Percentiles rank a stretch among this genome's conserved stretches.
Conservation (phyloP, 169 alveolate genomes). For the Plasmodium relictum region DNA sequence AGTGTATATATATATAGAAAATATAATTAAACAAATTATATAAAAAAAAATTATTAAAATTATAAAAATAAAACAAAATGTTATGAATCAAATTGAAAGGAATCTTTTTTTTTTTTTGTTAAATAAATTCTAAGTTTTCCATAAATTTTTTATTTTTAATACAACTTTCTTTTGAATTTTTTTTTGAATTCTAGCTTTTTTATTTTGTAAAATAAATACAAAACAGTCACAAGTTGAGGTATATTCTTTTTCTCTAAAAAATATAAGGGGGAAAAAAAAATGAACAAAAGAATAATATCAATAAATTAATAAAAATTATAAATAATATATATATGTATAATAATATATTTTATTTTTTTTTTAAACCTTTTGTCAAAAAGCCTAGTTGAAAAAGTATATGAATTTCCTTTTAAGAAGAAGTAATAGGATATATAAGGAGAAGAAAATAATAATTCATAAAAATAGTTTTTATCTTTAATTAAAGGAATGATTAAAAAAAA, state of each 20-base stretch:
- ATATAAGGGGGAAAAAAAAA: conserved; percentile 14
- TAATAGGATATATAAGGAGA: conserved; percentile 44
- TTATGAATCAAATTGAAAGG: too few species aligned
- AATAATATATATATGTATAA: conserved; percentile 1
- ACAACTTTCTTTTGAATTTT: conserved; percentile 23
- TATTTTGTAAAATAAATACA: conserved; percentile 78
- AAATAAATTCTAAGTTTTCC: conserved; percentile 53
- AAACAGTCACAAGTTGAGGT: conserved; percentile 61
- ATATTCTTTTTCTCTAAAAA: conserved; percentile 60
- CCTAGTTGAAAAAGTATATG: conserved; percentile 63
- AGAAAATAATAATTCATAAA: conserved; percentile 55
- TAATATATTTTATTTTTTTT: background rate
- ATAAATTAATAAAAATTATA: background rate
- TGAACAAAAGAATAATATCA: background rate
- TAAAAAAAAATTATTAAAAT: too few species aligned
- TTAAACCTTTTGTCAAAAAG: conserved; percentile 63
- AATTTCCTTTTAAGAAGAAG: conserved; percentile 33
- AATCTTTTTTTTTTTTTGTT: conserved; percentile 34
- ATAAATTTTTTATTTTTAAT: conserved; percentile 54
- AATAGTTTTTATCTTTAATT: conserved; percentile 48
- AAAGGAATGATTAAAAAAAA: conserved; percentile 60
- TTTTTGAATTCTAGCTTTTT: conserved; percentile 72
- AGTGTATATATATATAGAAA: too few species aligned
- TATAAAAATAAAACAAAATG: too few species aligned
- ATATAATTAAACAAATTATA: too few species aligned